Evolutionary conservation across 2,329 filamentous ascomycete species (phyloP), one percentile per base, ranked within the genome.

Genomic region (Aureobasidium subglaciale): DNA sequence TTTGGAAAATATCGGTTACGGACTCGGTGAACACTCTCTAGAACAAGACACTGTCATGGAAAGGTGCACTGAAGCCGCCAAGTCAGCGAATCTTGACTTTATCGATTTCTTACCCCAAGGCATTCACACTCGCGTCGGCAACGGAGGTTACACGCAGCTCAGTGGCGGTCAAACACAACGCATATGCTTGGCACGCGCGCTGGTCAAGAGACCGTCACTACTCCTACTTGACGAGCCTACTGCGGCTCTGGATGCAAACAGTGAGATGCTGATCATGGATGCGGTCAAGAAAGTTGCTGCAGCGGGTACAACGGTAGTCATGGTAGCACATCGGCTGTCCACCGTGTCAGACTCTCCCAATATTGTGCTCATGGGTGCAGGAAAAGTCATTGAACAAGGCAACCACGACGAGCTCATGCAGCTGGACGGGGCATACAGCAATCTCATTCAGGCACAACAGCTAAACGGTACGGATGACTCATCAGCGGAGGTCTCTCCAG

Each of bases 331-430:
- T 67, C 77, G 88, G 13, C 74, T 92, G 32, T 85, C 85, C 0
- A 92, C 86, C 2, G 84, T 91, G 13, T 86, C 88, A 66, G 86
- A 90, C 61, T 86, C 88, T 1, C 84, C 92, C 66, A 74, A 85
- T n/a, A 90, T 91, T 32, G 88, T 87, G 60, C 86, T 92, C 1
- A 79, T 92, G 54, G 84, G 85, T 13, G 80, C 85, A 58, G 82
- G 85, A 25, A 79, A 68, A n/a, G 78, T 86, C 22, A 71, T 82
- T 1, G 83, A 87, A 66, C 72, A 75, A 56, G 84, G 86, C 11
- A 75, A 76, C n/a, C 83, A 87, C 63, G 70, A 74, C 6, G 78
- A 83, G 59, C 69, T 87, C 10, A 57, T 61, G 37, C 30, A 49
- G 18, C 20, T 34, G 3, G 48, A 38, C 29, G 58, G 59, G 4